Evolutionary conservation across 1,139 yeast genomes (phyloP), one percentile per base, ranked within the genome.

Genomic region (Geotrichum klebahnii): DNA sequence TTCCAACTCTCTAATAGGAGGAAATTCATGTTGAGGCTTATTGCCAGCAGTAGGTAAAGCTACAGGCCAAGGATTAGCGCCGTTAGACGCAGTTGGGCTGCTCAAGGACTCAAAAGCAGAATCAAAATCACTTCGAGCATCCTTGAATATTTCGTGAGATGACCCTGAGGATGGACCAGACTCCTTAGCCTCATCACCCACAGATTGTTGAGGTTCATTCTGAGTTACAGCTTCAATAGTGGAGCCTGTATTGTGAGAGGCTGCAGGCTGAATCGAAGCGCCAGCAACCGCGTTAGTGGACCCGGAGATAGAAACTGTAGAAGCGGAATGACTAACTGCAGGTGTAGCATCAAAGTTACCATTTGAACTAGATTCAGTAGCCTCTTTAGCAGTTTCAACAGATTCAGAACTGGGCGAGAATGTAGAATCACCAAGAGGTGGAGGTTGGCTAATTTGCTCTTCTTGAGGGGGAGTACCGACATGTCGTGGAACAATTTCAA

Each of bases 1-100:
- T 23, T 80, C 82, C 38, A 82, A 67, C 58, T 84, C 87, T 58
- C 75, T 73, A 46, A 84, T 80, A 28, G 92, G 87, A 10, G 92
- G 92, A 65, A 83, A 83, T 57, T 83, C 89, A 14, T 74, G 75
- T 19, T 71, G 66, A 44, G 61, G 58, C 20, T 57, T 35, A 14
- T n/a, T n/a, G n/a, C n/a, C n/a, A n/a, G n/a, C n/a, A n/a, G n/a
- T n/a, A n/a, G n/a, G n/a, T n/a, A 40, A 22, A 2, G 45, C 22
- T 4, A 29, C 47, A 38, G 41, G 14, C 41, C 48, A 19, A 42
- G 38, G 20, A 36, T n/a, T n/a, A 40, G 45, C 12, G 33, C 44
- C 24, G 36, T 37, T 14, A 38, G 44, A 28, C 44, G 36, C 39
- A 42, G 48, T 14, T 31, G 40, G 10, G 10, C 28, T 23, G 8